phyloP scores from a whole-genome alignment of 345 rosid genomes.

The Noccaea bulbosa region DNA sequence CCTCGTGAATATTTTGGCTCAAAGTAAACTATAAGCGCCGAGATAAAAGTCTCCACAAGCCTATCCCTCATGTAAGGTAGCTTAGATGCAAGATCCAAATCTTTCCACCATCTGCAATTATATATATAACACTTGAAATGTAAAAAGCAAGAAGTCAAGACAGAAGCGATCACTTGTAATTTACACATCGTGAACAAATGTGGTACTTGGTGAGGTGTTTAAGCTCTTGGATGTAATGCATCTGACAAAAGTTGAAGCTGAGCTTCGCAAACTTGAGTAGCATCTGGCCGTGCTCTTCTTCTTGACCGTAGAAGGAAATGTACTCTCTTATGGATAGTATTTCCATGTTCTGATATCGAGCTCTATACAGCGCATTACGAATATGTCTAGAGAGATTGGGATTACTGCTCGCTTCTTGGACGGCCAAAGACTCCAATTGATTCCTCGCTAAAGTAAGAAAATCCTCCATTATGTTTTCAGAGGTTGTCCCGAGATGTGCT shows the following conservation, averaged over 20 bases:
- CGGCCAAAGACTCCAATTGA: neutral
- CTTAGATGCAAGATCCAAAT: slow-evolving; percentile 8
- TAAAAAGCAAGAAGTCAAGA: neutral
- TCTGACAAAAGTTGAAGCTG: slow-evolving; percentile 24
- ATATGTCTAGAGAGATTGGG: slow-evolving; percentile 1
- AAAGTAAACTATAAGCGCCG: neutral
- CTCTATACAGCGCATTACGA: neutral
- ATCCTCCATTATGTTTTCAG: slow-evolving; percentile 18
- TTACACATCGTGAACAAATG: neutral
- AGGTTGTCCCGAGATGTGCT: slow-evolving; percentile 2
- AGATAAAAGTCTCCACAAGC: slow-evolving; percentile 14
- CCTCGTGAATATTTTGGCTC: slow-evolving; percentile 25
- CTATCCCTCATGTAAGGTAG: slow-evolving; percentile 26
- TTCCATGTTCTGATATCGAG: slow-evolving; percentile 15
- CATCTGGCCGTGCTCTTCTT: slow-evolving; percentile 8
- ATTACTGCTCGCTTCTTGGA: neutral
- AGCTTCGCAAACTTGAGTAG: slow-evolving; percentile 29
- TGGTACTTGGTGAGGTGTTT: slow-evolving; percentile 10
- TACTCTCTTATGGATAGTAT: neutral
- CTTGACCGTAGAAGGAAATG: slow-evolving; percentile 21
- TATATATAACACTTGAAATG: neutral
- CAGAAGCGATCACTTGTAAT: neutral
- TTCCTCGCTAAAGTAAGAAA: neutral
- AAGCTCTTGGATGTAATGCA: slow-evolving; percentile 24
- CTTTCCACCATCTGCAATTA: slow-evolving; percentile 27